Base-by-base conservation (phyloP, 192 early-diverging fungal species). In the Gamsiella multidivaricata region DNA sequence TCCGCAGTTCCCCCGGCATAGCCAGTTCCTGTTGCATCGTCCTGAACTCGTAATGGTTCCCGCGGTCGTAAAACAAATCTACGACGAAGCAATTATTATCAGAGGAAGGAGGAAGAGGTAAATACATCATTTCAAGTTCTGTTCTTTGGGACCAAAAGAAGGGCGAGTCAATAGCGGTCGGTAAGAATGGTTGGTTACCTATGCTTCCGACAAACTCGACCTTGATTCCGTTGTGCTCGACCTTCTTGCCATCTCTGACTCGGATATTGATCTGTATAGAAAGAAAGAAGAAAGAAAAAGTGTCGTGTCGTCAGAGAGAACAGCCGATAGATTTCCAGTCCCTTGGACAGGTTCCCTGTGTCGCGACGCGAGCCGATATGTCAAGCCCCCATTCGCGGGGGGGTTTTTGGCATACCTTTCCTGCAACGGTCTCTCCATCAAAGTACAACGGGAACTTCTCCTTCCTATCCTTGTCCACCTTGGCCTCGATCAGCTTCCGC, bases 131-230 rank as follows among this genome's bases (percentile, higher is more conserved):
- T n/a, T n/a, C n/a, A n/a, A n/a, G n/a, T n/a, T n/a, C n/a, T n/a
- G n/a, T n/a, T n/a, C n/a, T n/a, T n/a, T n/a, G n/a, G n/a, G n/a
- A n/a, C n/a, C n/a, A n/a, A n/a, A n/a, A n/a, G n/a, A n/a, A n/a
- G n/a, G n/a, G n/a, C n/a, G 8, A 10, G 39, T 41, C 14, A 7
- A 7, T 41, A 14, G n/a, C 37, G 50, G 47, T 17, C 20, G 43
- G 39, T 15, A 42, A 23, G 56, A 60, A 32, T 23, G 10, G 12
- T 49, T 31, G 25, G n/a, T 54, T 89, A 95, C 94, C 92, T 73
- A 96, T 99, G 74, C 94, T 90, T 31, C 98, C 98, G n/a, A 99
- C 89, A 82, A 98, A 98, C 81, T 99, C 96, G 41, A 98, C 93
- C 72, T 97, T 98, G 65, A 99, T 98, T 22, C 98, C 98, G 55